Base-by-base conservation (phyloP, 495 filamentous ascomycete species). In the Hypoxylon cercidicola region DNA sequence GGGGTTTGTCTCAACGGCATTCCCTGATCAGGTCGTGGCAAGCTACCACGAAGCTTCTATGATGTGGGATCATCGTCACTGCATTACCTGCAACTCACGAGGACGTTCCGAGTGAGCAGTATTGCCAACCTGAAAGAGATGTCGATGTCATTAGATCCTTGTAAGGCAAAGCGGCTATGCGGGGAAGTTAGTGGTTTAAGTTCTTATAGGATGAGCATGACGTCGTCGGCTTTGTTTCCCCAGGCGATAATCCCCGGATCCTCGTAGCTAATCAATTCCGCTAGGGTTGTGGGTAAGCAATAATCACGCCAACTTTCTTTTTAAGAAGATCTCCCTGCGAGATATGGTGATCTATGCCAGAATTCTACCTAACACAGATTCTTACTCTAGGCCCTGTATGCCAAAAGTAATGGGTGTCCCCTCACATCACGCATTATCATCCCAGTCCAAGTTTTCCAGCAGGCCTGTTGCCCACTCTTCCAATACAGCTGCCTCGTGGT, bases 11-110 rank as follows among this genome's bases (percentile, higher is more conserved):
- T n/a, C 9, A 2, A 37, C 34, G 2, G 3, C 34, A 37, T 37
- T 37, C 13, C 34, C 34, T 37, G 34, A 37, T 9, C 9, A 4
- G 34, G 3, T 12, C 13, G 34, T n/a, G 34, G 10, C 34, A 37
- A 37, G 9, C 34, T n/a, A n/a, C 9, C 34, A 37, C 13, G 3
- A 2, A 5, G 13, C 3, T 10, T 23, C 43, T 23, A 46, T 46
- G 43, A 46, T 46, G 43, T 8, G 19, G 9, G 43, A 46, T 46
- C 43, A 46, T 46, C 43, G 43, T 46, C 43, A 46, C 43, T 23
- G 43, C 43, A 46, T 21, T 46, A 13, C 3, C 10, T 23, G 12
- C 10, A 20, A 46, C 19, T 46, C 15, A 46, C 15, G 8, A 19
- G 43, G 7, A 16, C 43, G 3, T 11, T 7, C n/a, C 15, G 40